These are phyloP conservation scores for Pontederia paniculata DNA, from an alignment of 176 grass and related monocot species.

Conservation along the genomic window DNA sequence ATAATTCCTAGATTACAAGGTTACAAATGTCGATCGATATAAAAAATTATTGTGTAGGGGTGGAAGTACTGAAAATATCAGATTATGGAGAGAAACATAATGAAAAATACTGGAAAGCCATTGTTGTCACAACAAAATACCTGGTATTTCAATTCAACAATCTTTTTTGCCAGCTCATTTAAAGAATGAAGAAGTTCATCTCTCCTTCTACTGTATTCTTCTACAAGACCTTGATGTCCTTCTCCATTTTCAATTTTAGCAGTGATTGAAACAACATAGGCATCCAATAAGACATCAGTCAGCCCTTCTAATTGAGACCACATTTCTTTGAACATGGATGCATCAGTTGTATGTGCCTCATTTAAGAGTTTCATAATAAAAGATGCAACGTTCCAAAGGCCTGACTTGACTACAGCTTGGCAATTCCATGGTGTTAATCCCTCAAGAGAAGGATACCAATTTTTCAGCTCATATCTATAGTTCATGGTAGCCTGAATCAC, in stretches of 20 bases:
- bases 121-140: constrained; percentile 21
- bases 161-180: constrained; percentile 73
- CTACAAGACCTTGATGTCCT: constrained; percentile 57
- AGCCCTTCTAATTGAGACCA: constrained; percentile 69
- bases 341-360: constrained; percentile 38
- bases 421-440: constrained; percentile 86
- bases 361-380: constrained; percentile 60
- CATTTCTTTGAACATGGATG: constrained; percentile 48
- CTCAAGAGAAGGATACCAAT: constrained; percentile 94
- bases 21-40: too few species aligned
- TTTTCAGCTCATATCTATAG: constrained; percentile 53
- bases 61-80: not conserved
- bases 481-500: constrained; percentile 50
- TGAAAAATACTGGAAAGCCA: constrained; percentile 11
- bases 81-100: constrained; percentile 4
- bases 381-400: constrained; percentile 74
- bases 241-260: constrained; percentile 77
- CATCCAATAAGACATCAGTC: constrained; percentile 71
- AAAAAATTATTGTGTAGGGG: not conserved
- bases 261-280: constrained; percentile 58
- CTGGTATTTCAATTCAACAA: constrained; percentile 71
- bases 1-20: too few species aligned
- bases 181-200: constrained; percentile 79
- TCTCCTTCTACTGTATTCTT: constrained; percentile 73
- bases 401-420: constrained; percentile 59